A percentile compares a stretch with the other conserved stretches of the same genome.
These are phyloP conservation scores for Penicillium palitans DNA, from an alignment of 2,329 filamentous ascomycete species.

Conservation along the genomic window DNA sequence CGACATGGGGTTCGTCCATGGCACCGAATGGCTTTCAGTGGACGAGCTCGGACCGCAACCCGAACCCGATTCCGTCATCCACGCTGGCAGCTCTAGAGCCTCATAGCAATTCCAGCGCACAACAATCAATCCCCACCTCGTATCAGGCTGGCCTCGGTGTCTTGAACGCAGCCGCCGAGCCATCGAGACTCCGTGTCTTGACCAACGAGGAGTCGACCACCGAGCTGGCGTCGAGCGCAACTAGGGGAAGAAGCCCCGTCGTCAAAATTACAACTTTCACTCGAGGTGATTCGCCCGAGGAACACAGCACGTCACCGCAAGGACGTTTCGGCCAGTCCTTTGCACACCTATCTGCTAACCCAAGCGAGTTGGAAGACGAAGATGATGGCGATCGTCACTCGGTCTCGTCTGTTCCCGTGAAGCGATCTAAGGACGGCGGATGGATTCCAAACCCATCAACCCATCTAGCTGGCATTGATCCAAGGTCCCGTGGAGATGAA, in stretches of 20 bases:
- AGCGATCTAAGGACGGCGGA: slow-evolving; percentile 48
- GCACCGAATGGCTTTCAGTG: slow-evolving; percentile 31
- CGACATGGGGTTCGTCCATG: slow-evolving; percentile 20
- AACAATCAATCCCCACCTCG: slow-evolving; percentile 24
- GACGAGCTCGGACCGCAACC: slow-evolving; percentile 35
- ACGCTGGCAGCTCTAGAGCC: slow-evolving; percentile 16
- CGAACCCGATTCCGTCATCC: slow-evolving; percentile 33
- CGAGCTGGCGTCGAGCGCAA: slow-evolving; percentile 21
- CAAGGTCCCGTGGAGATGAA: slow-evolving; percentile 46
- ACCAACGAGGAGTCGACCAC: slow-evolving; percentile 2
- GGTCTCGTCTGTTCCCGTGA: slow-evolving; percentile 22
- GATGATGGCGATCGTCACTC: slow-evolving; percentile 23
- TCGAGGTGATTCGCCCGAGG: slow-evolving; percentile 47
- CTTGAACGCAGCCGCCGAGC: slow-evolving; percentile 1
- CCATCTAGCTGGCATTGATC: slow-evolving; percentile 50
- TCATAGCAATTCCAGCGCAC: slow-evolving; percentile 17
- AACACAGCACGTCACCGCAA: slow-evolving; percentile 18
- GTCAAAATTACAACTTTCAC: slow-evolving; percentile 47
- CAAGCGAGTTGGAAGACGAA: slow-evolving; percentile 30
- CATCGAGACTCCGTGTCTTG: slow-evolving; percentile 13
- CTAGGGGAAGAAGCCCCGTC: slow-evolving; percentile 44
- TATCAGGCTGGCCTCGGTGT: slow-evolving; percentile 11
- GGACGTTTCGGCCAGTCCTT: slow-evolving; percentile 37
- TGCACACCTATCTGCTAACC: slow-evolving; percentile 37
- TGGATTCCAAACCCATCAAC: slow-evolving; percentile 45